Base-by-base conservation (phyloP, 1,284 basidiomycete species). In the Ceratobasidium sp. region DNA sequence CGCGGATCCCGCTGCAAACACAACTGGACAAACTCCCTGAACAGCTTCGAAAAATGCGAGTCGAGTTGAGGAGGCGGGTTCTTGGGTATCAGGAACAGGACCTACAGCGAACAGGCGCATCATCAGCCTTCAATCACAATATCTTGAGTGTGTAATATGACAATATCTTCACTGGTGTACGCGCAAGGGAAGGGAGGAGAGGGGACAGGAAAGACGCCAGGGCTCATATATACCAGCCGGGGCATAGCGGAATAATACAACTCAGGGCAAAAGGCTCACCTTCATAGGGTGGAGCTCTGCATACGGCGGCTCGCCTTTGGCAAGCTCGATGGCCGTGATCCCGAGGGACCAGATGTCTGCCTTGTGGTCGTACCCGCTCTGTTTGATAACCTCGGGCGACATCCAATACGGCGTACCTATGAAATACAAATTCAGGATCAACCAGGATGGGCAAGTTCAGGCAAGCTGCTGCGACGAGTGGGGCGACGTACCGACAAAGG, bases 221-320 rank as follows among this genome's bases (percentile, higher is more conserved):
- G 31, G n/a, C 14, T 31, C 24, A 16, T 59, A 39, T 59, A 39
- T 59, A 59, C 56, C 34, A n/a, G 14, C 56, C 14, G 56, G 56
- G 19, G 19, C 16, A n/a, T 3, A 39, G 37, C 56, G 56, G 56
- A 49, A 58, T 54, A 13, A 6, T 2, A 34, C 31, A 34, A 34
- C 3, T 34, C 31, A 34, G 31, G 31, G 6, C 31, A 2, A 34
- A 34, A 34, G 31, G 31, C 31, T 34, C 76, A 92, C 94, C 88
- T 98, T 98, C 97, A 99, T 99, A 3, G 97, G 97, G 84, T 99
- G 98, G 58, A 98, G 84, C 79, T 98, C 96, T 0, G 97, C 96
- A 80, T 98, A 98, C 1, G 97, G 97, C 24, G 97, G 97, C 80
- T 98, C 96, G 51, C 97, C 97, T 83, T 93, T 96, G 0, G 97